These are phyloP conservation scores for Cladophialophora chaetospira DNA, from an alignment of 2,329 filamentous ascomycete species.

Conservation along the genomic window DNA sequence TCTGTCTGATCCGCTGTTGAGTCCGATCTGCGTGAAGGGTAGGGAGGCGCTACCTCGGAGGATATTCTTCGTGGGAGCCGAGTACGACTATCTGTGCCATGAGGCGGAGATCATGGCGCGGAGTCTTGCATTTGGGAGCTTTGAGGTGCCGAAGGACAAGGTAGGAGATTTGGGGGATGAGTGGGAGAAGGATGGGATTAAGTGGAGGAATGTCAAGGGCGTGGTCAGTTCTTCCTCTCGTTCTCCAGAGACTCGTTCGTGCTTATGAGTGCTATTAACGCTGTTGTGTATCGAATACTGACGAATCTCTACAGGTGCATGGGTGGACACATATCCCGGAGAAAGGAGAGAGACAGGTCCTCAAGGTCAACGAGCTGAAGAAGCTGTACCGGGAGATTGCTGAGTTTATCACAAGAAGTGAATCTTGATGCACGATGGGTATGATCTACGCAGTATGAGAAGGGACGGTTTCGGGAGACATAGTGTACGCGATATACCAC, in stretches of 20 bases:
- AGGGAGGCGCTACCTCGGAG: conserved; percentile 43
- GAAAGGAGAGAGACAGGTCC: conserved; percentile 15
- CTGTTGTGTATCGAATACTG: too few relatives aligned
- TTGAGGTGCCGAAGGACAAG: conserved; percentile 10
- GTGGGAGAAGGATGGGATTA: conserved; percentile 31
- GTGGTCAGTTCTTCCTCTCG: too few relatives aligned
- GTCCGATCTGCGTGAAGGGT: conserved; percentile 38
- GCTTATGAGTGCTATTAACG: too few relatives aligned
- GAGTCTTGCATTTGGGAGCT: conserved; percentile 30
- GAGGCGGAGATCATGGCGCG: conserved; percentile 43
- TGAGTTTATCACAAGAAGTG: conserved; percentile 17
- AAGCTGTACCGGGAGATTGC: conserved; percentile 23
- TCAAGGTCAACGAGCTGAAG: conserved; percentile 11
- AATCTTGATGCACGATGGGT: neutral
- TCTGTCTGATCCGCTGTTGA: conserved; percentile 45
- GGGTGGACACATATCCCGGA: conserved; percentile 28
- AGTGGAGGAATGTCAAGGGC: conserved; percentile 20
- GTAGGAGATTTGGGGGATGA: conserved; percentile 16
- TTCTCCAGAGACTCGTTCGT: too few relatives aligned
- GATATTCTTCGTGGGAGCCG: conserved; percentile 48
- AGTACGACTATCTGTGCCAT: conserved; percentile 51
- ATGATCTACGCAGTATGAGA: too few relatives aligned
- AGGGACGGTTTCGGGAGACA: too few relatives aligned
- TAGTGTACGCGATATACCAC: too few relatives aligned
- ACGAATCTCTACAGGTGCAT: too few relatives aligned